These are phyloP conservation scores for Rhizopogon sp. DNA, from an alignment of 768 basidiomycete species.

Conservation along the genomic window DNA sequence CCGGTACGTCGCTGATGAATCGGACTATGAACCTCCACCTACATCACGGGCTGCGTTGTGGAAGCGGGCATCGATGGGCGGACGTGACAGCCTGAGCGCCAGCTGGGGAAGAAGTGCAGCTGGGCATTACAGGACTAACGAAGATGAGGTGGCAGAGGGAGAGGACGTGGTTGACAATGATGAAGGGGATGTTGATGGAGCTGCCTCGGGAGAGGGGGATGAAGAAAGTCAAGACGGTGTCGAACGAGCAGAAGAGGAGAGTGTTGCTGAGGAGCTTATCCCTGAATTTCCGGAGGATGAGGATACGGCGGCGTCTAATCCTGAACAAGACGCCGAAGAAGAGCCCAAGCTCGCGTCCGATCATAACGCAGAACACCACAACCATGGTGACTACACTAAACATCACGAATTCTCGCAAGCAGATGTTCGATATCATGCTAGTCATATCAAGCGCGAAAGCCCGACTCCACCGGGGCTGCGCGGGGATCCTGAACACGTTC, in stretches of 20 bases:
- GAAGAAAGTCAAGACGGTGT: not conserved
- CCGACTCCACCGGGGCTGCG: not conserved
- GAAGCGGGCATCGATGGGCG: constrained; percentile 8
- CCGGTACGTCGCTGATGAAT: constrained; percentile 10
- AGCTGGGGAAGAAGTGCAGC: not conserved
- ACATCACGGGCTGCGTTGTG: constrained; percentile 23
- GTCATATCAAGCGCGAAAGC: not conserved
- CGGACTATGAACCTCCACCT: constrained; percentile 23
- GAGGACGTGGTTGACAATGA: not conserved
- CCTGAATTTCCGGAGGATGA: constrained; percentile 2
- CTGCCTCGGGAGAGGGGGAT: not conserved
- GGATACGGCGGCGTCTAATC: not conserved
- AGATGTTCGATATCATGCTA: not conserved
- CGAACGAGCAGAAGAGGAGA: not conserved
- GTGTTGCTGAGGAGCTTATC: not conserved
- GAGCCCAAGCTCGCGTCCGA: not conserved
- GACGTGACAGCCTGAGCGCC: not conserved
- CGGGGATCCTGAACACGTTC: not conserved
- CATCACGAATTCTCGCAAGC: constrained; percentile 10
- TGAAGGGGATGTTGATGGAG: not conserved
- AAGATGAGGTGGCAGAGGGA: not conserved
- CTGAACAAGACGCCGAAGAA: constrained; percentile 6
- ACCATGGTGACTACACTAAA: not conserved
- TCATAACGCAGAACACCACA: not conserved
- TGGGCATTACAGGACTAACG: not conserved